Conservation (phyloP, 176 grass and related monocot species). For the Pharus latifolius region DNA sequence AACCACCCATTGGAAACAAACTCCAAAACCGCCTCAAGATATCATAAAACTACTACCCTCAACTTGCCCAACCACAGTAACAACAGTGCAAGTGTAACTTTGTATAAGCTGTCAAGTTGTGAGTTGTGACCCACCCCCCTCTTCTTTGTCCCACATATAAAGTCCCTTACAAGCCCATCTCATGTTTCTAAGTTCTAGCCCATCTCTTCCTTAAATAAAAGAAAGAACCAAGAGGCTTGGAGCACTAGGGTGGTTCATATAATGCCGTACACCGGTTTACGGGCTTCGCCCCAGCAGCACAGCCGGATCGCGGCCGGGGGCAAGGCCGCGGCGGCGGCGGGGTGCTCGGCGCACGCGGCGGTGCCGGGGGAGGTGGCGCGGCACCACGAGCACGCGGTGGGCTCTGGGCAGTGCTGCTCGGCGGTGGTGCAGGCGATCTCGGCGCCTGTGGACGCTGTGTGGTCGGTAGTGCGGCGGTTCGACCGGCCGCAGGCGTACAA, state of each 20-base stretch:
- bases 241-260: not conserved
- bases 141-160: conserved; percentile 21
- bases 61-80: conserved; percentile 26
- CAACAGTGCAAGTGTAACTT: conserved; percentile 21
- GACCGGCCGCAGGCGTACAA: conserved; percentile 89
- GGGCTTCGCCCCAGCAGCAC: conserved; percentile 34
- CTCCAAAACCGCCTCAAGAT: not conserved
- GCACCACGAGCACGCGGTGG: conserved; percentile 38
- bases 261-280: conserved; percentile 42
- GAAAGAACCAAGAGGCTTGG: not conserved
- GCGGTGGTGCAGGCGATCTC: conserved; percentile 49
- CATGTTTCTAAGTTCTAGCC: not conserved
- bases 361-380: conserved; percentile 45
- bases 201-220: too few relatives aligned
- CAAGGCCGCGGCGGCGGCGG: not conserved
- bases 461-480: conserved; percentile 82
- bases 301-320: conserved; percentile 12
- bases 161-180: not conserved
- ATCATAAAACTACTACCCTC: conserved; percentile 14
- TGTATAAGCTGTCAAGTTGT: conserved; percentile 8
- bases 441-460: conserved; percentile 47
- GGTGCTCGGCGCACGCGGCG: conserved; percentile 24
- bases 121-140: conserved; percentile 5
- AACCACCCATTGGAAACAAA: conserved; percentile 38
- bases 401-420: conserved; percentile 58